Conservation (phyloP, 441 rosid species). For the Gossypium aridum region DNA sequence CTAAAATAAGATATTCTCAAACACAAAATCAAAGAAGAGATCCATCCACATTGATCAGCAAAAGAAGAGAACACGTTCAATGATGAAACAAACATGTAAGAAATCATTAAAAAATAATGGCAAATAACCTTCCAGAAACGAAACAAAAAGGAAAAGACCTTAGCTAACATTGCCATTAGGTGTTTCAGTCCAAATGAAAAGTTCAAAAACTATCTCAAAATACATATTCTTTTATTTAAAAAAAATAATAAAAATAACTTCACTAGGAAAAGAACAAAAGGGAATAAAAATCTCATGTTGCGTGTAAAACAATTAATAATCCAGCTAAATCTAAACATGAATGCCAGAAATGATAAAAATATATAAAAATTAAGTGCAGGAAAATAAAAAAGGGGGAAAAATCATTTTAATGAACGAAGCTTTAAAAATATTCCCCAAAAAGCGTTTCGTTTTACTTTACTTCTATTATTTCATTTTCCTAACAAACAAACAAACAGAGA, state of each 20-base stretch:
- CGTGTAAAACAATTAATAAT: background rate
- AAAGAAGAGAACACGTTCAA: background rate
- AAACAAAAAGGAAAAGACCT: background rate
- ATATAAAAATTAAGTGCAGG: background rate
- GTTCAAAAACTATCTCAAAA: background rate
- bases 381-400: background rate
- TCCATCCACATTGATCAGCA: background rate
- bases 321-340: background rate
- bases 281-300: background rate
- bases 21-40: background rate
- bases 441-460: background rate
- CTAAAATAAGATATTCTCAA: background rate
- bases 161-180: background rate
- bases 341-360: background rate
- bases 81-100: background rate
- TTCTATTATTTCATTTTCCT: background rate
- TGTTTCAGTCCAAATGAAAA: background rate
- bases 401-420: background rate
- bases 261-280: background rate
- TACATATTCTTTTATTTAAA: background rate
- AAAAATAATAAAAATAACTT: background rate
- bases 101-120: background rate
- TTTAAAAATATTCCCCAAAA: background rate
- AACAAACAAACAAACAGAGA: slow-evolving; percentile 9
- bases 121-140: background rate